Evolutionary conservation across 2,329 filamentous ascomycete genomes (phyloP), one percentile per base, ranked within the genome.

Genomic region (Rutstroemia sp.): DNA sequence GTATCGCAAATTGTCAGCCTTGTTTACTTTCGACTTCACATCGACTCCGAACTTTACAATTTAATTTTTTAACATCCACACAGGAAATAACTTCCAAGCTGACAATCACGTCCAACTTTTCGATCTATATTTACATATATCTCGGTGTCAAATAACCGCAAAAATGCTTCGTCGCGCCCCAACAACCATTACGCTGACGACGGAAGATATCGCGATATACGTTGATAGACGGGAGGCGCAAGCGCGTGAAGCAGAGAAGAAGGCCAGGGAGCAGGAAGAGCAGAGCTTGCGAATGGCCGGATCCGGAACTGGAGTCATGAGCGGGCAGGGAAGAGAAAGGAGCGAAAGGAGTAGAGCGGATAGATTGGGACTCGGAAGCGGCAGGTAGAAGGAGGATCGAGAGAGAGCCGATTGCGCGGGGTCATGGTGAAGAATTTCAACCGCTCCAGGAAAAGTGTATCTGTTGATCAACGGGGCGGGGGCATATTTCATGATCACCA

Each of bases 181-280:
- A 10, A 90, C 87, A 48, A 80, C 80, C 14, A 81, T 90, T 60
- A 75, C 79, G 54, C 79, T 90, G 61, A 89, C 86, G 2, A 76
- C 82, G 49, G 83, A 88, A 67, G 87, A 90, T 70, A 77, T 90
- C 41, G 83, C 85, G 41, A 75, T 79, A 54, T 89, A 88, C 72
- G 86, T 90, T 67, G 83, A 86, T 69, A 77, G 78, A 27, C 79
- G 71, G 53, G 67, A 70, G 61, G 63, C 59, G 0, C 58, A 62
- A 59, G 59, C 57, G 62, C 62, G 41, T 59, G 58, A 52, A 52
- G 1, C 18, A 19, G 39, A 18, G 21, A 34, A 25, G 21, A 39
- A 46, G 10, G 39, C 39, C 16, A 25, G 38, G 14, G 42, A 34
- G 34, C 21, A 37, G 4, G 30, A 30, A 10, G 27, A 21, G 16